Base-by-base conservation (phyloP, 2,329 filamentous ascomycete genomes). In the Trichoderma endophyticum region DNA sequence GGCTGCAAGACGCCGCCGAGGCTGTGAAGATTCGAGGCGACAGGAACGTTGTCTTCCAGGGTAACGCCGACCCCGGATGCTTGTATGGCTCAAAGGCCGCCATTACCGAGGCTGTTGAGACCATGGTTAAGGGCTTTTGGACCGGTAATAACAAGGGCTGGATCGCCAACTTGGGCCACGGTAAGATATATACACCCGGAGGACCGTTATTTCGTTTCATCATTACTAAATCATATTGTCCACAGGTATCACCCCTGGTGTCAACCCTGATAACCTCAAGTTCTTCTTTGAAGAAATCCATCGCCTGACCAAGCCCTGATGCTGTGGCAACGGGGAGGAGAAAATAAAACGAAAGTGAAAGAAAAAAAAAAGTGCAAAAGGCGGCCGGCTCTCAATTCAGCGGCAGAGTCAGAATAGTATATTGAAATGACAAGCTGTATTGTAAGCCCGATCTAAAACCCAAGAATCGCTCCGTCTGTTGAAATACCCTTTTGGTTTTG, bases 161-260 rank as follows among this genome's bases (percentile, higher is more conserved):
- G 95, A 98, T 99, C 77, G 94, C 93, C 62, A 99, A 99, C 81
- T 87, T 99, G 74, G 96, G 96, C 9, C 96, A 99, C 80, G 96
- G 96, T 93, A 87, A 78, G 90, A 82, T 59, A 54, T 59, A 54
- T 48, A 12, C 24, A 39, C 32, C 6, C 15, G 8, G 9, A 18
- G 12, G 12, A 6, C 15, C 9, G 15, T 9, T 21, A 21, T 21
- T 34, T 8, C n/a, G 2, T 56, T 57, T 32, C 11, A 51, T 9
- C 11, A 60, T 24, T 56, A 59, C 28, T 48, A 21, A 65, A 75
- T 77, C 43, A 78, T 34, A 1, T 62, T 26, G 11, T 28, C 39
- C 61, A 4, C 77, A 96, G 93, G 94, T 73, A 94, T 99, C 75
- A 99, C 96, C 36, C 96, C 96, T 0, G 92, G 95, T 75, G 96